These are phyloP conservation scores for Flaveria sonorensis DNA, from an alignment of 129 eudicot genomes.

Conservation along the genomic window DNA sequence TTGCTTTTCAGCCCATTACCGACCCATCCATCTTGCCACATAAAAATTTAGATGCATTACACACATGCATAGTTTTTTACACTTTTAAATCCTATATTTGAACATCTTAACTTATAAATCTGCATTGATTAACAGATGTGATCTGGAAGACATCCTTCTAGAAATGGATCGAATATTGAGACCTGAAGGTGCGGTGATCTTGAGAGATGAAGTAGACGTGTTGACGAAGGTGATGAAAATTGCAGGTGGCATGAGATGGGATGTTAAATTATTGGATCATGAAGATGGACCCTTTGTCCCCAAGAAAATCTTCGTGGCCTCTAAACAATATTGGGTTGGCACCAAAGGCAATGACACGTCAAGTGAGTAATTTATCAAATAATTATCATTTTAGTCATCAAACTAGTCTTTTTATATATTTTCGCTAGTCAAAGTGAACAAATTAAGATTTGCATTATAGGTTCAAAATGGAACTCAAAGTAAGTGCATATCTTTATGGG, in stretches of 20 bases:
- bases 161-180: conserved; percentile 96
- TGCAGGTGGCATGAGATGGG: conserved; percentile 91
- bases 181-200: conserved; percentile 82
- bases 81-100: not conserved
- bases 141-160: conserved; percentile 76
- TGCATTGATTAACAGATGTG: conserved; percentile 55
- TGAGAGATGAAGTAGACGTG: conserved; percentile 79
- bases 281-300: conserved; percentile 93
- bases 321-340: conserved; percentile 79
- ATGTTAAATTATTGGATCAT: conserved; percentile 70
- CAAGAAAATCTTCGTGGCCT: conserved; percentile 70
- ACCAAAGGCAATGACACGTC: conserved; percentile 53
- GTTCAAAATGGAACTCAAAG: conserved; percentile 23
- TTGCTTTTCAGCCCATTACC: not conserved
- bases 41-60: not conserved
- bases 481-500: conserved; percentile 23
- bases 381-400: not conserved
- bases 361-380: conserved; percentile 39
- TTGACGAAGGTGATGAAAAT: conserved; percentile 74
- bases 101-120: conserved; percentile 1
- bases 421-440: conserved; percentile 21
- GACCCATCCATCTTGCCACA: not conserved
- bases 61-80: not conserved
- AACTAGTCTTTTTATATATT: conserved; percentile 26
- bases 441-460: conserved; percentile 31